A percentile compares a stretch with the other conserved stretches of the same genome.
These are phyloP conservation scores for Parsonsia alboflavescens DNA, from an alignment of 257 asterid genomes.

Conservation along the genomic window DNA sequence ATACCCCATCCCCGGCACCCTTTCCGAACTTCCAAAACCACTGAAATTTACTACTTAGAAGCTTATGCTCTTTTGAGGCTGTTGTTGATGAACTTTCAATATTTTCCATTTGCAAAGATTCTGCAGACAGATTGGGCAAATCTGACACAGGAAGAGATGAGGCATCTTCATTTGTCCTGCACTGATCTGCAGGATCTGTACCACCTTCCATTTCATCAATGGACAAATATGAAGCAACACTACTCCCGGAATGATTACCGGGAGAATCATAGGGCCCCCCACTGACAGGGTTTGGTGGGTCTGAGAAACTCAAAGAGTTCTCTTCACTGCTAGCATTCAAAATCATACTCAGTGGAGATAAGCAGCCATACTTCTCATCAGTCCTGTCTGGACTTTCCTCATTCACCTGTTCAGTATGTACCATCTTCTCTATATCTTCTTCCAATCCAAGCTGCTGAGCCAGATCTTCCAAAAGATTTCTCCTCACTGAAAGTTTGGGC, in stretches of 20 bases:
- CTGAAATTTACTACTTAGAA: conserved; percentile 29
- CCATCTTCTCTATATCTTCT: conserved; percentile 30
- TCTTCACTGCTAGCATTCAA: conserved; percentile 41
- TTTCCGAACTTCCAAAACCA: conserved; percentile 46
- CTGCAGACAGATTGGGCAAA: conserved; percentile 28
- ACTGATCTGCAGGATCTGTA: conserved; percentile 17
- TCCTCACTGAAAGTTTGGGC: conserved; percentile 52
- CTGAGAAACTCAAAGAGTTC: conserved; percentile 41
- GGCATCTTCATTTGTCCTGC: conserved; percentile 27
- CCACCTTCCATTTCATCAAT: conserved; percentile 37
- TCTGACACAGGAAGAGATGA: conserved; percentile 36
- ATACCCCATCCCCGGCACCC: conserved; percentile 28
- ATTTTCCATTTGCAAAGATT: conserved; percentile 31
- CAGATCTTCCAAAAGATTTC: conserved; percentile 65
- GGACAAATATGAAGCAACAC: conserved; percentile 53
- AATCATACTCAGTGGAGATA: conserved; percentile 24
- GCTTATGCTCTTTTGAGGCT: conserved; percentile 30
- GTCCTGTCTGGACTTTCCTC: conserved; percentile 20
- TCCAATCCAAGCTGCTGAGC: conserved; percentile 54
- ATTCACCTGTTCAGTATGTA: conserved; percentile 25
- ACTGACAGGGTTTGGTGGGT: conserved; percentile 41
- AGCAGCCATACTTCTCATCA: conserved; percentile 27
- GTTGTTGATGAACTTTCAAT: conserved; percentile 5
- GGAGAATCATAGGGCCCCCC: conserved; percentile 29
- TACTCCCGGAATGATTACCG: conserved; percentile 45